phyloP scores from a whole-genome alignment of 2,329 filamentous ascomycete species.

The Trichoderma sp. region DNA sequence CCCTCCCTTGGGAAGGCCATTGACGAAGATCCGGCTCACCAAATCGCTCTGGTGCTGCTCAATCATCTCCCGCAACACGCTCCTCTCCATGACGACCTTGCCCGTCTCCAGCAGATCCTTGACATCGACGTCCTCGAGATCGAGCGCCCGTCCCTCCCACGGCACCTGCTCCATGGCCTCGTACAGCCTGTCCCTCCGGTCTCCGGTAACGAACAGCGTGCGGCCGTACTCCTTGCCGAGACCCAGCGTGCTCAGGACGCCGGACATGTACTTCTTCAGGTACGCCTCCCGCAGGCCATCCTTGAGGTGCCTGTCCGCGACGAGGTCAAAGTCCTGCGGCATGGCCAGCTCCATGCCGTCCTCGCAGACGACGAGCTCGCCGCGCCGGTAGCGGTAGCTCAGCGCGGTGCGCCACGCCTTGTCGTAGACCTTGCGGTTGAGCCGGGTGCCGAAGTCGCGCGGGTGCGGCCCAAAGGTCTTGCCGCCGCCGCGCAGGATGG shows the following conservation, averaged over 20 bases:
- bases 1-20: constrained; percentile 43
- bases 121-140: constrained; percentile 82
- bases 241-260: constrained; percentile 70
- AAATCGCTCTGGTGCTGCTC: constrained; percentile 71
- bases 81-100: constrained; percentile 82
- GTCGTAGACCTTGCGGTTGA: constrained; percentile 91
- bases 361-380: constrained; percentile 84
- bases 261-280: constrained; percentile 61
- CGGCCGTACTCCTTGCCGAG: constrained; percentile 70
- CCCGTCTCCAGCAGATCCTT: constrained; percentile 89
- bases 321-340: constrained; percentile 53
- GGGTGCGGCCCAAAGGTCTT: constrained; percentile 89
- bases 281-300: constrained; percentile 59
- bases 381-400: constrained; percentile 84
- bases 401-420: constrained; percentile 92
- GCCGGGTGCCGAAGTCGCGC: constrained; percentile 81
- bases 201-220: constrained; percentile 73
- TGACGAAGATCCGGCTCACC: constrained; percentile 50
- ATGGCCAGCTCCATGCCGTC: constrained; percentile 70
- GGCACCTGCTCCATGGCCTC: constrained; percentile 65
- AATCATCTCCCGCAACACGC: constrained; percentile 75
- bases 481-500: constrained; percentile 81
- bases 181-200: constrained; percentile 64
- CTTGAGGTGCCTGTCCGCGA: constrained; percentile 47
- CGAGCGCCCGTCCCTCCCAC: constrained; percentile 69